These are phyloP conservation scores for Sindora glabra DNA, from an alignment of 306 rosid species.

Conservation along the genomic window DNA sequence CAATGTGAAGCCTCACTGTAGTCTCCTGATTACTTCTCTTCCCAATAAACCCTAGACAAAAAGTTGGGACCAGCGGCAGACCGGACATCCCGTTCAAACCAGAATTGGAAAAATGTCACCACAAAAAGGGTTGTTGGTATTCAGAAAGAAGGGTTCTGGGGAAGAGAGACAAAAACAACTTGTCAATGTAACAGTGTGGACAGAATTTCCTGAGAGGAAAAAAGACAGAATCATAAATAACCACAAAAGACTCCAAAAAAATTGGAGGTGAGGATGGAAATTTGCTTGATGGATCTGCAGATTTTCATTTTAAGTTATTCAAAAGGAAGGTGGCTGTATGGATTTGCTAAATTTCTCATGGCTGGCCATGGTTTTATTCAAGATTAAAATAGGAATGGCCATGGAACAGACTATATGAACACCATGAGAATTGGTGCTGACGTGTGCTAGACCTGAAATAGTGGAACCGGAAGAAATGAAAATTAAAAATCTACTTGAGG, in stretches of 20 bases:
- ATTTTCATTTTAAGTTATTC: constrained; percentile 66
- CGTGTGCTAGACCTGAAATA: constrained; percentile 61
- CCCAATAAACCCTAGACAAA: constrained; percentile 40
- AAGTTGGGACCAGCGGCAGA: constrained; percentile 38
- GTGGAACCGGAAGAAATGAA: constrained; percentile 45
- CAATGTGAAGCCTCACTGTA: constrained; percentile 60
- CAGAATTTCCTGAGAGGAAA: constrained; percentile 27
- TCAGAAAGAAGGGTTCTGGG: constrained; percentile 23
- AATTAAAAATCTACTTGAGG: constrained; percentile 59
- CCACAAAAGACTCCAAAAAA: constrained; percentile 44
- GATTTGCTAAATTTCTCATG: constrained; percentile 59
- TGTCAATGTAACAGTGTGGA: constrained; percentile 35
- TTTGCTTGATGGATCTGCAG: constrained; percentile 44
- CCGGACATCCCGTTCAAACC: constrained; percentile 25
- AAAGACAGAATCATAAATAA: constrained; percentile 43
- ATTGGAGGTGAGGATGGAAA: constrained; percentile 37
- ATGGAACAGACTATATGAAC: constrained; percentile 61
- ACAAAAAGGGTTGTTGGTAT: constrained; percentile 3
- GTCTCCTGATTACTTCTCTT: constrained; percentile 47
- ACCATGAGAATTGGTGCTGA: constrained; percentile 48
- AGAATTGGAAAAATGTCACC: constrained; percentile 43
- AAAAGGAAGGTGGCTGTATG: constrained; percentile 56
- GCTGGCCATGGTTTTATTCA: constrained; percentile 75
- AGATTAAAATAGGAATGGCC: constrained; percentile 69
- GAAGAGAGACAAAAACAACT: constrained; percentile 39